Conservation (phyloP, 2,329 filamentous ascomycete genomes). For the Pseudonectria buxi region DNA sequence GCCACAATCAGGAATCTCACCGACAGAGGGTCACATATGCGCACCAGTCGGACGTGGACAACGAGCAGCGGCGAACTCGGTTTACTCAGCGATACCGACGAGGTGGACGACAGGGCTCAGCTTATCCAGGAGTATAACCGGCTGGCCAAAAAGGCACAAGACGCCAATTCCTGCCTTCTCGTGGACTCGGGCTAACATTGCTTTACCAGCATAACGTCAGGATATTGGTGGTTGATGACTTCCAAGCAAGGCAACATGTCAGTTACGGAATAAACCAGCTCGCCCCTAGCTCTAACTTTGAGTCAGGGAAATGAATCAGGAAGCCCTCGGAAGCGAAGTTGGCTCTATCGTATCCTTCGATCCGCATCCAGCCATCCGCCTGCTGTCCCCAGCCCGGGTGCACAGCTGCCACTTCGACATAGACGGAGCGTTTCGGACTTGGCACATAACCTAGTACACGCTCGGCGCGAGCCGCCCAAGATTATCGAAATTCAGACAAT, state of each 20-base stretch:
- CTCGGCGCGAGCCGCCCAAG: constrained; percentile 39
- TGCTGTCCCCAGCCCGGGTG: constrained; percentile 2
- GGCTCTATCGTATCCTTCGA: constrained; percentile 33
- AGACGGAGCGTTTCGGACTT: constrained; percentile 52
- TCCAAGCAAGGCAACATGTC: constrained; percentile 26
- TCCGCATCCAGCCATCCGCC: constrained; percentile 14
- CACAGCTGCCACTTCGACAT: constrained; percentile 24
- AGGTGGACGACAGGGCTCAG: constrained; percentile 38
- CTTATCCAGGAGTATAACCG: constrained; percentile 55
- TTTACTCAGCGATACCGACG: constrained; percentile 41
- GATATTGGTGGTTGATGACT: constrained; percentile 30
- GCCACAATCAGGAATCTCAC: constrained; percentile 18
- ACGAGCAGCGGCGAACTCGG: constrained; percentile 47
- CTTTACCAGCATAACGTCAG: constrained; percentile 46
- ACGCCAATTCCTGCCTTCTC: neutral
- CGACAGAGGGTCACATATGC: constrained; percentile 17
- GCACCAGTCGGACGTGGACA: constrained; percentile 51
- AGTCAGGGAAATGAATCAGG: constrained; percentile 12
- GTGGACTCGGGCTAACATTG: neutral
- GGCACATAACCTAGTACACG: constrained; percentile 38
- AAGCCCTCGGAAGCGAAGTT: constrained; percentile 27
- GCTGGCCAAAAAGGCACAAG: constrained; percentile 48
- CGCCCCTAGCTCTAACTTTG: constrained; percentile 4
- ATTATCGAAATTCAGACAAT: constrained; percentile 50
- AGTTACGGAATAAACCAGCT: constrained; percentile 11